Base-by-base conservation (phyloP, 805 yeast species). In the Metschnikowia hibisci region DNA sequence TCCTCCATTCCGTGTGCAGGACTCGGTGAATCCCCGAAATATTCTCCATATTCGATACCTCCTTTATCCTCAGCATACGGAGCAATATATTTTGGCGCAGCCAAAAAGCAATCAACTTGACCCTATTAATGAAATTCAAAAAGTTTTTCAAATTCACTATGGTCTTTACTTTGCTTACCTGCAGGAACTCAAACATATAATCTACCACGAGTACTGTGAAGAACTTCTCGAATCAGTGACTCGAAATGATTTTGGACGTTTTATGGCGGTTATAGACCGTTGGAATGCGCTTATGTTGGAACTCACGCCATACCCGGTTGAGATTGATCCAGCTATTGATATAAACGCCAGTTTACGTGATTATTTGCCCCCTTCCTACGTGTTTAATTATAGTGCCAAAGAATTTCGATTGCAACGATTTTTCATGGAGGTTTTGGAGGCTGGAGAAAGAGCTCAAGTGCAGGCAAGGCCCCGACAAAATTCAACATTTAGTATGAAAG, bases 111-210 rank as follows among this genome's bases (percentile, higher is more conserved):
- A 78, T 42, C 81, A 76, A 45, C 67, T 80, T 32, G 81, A 82
- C 54, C 87, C 89, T 4, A 64, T 81, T 35, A 74, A 69, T 39
- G 91, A 84, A 52, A 70, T 84, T 42, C 82, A 80, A 32, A 57
- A 63, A 45, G 50, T 69, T 4, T 64, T 71, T 43, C 69, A 67
- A 58, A 62, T 69, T 12, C 74, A 69, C 44, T 66, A 61, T 41
- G 57, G 69, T 4, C 54, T 71, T 9, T 71, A 64, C 48, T 71
- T 71, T 43, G 67, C 72, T 1, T 69, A 68, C 40, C 67, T 73
- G 1, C 54, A 47, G 6, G 49, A 39, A 5, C 39, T 71, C 18
- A 63, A 56, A 39, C 51, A 58, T n/a, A 52, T 67, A 6, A 64
- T 71, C 9, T 51, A 51, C 18, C 48, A 61, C 4, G 67, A 68